phyloP scores from a whole-genome alignment of 225 moss, liverwort and hornwort genomes.

The Thuidium tamariscinum region DNA sequence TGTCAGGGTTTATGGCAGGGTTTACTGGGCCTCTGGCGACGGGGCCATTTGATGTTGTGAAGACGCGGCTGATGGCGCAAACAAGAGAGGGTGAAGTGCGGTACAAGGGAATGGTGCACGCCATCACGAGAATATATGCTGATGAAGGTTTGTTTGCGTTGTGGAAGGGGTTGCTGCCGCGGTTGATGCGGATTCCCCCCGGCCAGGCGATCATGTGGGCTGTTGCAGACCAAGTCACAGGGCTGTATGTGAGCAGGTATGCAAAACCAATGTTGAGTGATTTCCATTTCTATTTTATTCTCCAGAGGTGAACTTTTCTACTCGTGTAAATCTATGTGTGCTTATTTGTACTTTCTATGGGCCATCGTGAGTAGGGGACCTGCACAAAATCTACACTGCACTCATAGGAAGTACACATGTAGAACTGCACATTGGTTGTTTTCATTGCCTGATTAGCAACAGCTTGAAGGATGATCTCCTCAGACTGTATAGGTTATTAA shows the following conservation, averaged over 20 bases:
- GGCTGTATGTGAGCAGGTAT: constrained; percentile 23
- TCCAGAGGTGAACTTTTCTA: background rate
- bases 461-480: background rate
- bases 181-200: constrained; percentile 75
- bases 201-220: constrained; percentile 94
- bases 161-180: constrained; percentile 82
- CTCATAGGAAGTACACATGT: background rate
- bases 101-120: constrained; percentile 66
- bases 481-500: background rate
- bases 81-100: constrained; percentile 21
- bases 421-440: background rate
- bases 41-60: constrained; percentile 80
- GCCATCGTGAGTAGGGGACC: background rate
- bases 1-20: constrained; percentile 71
- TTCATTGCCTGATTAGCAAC: background rate
- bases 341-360: background rate
- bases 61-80: constrained; percentile 78
- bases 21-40: constrained; percentile 64
- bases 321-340: background rate
- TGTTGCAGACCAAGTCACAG: constrained; percentile 70
- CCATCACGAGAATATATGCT: constrained; percentile 36
- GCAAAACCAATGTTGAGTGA: background rate
- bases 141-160: constrained; percentile 64
- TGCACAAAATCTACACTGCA: background rate
- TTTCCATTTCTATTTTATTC: background rate